Evolutionary conservation across 352 stramenopile genomes (phyloP).

Genomic region (Plasmopara halstedii): DNA sequence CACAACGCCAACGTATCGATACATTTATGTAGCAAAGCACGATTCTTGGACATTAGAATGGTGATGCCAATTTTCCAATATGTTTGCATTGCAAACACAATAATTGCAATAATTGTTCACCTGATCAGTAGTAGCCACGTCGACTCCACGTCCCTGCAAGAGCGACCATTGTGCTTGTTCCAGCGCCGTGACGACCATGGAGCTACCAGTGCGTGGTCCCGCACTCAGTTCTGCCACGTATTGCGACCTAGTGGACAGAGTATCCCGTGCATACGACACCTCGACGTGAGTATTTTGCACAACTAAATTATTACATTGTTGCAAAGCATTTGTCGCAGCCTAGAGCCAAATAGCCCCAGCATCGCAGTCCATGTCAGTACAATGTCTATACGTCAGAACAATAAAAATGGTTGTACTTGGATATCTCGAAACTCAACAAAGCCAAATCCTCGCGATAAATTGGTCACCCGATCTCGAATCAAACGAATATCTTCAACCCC

Average conservation of each 20-base stretch:
- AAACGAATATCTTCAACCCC: slow-evolving; percentile 65
- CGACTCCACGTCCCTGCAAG: slow-evolving; percentile 37
- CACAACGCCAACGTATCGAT: not conserved
- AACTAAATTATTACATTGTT: slow-evolving; percentile 19
- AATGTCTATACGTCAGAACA: slow-evolving; percentile 2
- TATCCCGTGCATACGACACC: slow-evolving; percentile 54
- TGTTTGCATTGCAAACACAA: slow-evolving; percentile 12
- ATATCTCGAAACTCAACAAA: slow-evolving; percentile 73
- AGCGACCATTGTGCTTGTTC: slow-evolving; percentile 80
- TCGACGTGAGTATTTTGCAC: slow-evolving; percentile 37
- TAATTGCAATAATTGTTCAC: slow-evolving; percentile 32
- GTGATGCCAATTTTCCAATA: slow-evolving; percentile 9
- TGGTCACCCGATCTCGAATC: slow-evolving; percentile 62
- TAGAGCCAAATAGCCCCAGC: slow-evolving; percentile 5
- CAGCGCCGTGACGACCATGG: slow-evolving; percentile 51
- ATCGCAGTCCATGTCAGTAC: not conserved
- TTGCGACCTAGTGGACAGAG: slow-evolving; percentile 15
- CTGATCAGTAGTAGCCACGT: slow-evolving; percentile 30
- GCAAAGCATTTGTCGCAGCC: slow-evolving; percentile 29
- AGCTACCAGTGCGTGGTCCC: slow-evolving; percentile 21
- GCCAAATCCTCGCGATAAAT: slow-evolving; percentile 59
- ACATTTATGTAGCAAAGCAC: slow-evolving; percentile 15
- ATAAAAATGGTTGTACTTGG: slow-evolving; percentile 29
- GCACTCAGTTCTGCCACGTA: slow-evolving; percentile 3
- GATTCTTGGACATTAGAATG: slow-evolving; percentile 25